Conservation (phyloP, 2,329 filamentous ascomycete genomes). For the Colletotrichum noveboracense region DNA sequence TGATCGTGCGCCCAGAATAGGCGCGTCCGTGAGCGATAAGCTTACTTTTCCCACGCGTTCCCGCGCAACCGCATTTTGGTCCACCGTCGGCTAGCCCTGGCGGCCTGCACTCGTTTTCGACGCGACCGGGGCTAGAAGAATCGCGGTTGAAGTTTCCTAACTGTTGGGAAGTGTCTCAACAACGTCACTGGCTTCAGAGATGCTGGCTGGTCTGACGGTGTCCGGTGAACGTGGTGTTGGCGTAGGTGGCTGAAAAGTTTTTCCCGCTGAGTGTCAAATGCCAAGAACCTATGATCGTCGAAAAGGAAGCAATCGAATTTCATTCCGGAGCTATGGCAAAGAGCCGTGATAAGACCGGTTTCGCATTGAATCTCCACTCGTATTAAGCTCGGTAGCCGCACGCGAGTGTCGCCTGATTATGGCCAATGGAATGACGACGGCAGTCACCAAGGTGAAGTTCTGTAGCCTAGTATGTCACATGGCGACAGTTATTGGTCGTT, state of each 20-base stretch:
- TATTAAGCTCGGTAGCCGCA: neutral
- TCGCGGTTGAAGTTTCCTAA: neutral
- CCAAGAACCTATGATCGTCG: neutral
- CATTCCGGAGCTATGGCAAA: neutral
- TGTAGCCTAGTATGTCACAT: neutral
- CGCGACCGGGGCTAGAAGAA: neutral
- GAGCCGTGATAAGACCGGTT: neutral
- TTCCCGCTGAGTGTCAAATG: neutral
- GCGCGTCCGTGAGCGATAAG: slow-evolving; percentile 1
- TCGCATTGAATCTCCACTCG: neutral
- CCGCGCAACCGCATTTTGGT: neutral
- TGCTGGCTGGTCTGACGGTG: neutral
- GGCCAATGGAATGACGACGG: neutral
- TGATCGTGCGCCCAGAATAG: neutral
- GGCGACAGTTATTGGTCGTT: neutral
- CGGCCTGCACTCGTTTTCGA: neutral
- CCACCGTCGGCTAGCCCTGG: neutral
- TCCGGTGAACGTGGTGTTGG: neutral
- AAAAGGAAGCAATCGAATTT: neutral
- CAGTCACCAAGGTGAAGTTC: neutral
- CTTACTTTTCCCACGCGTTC: neutral
- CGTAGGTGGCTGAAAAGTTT: neutral
- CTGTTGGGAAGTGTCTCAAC: neutral
- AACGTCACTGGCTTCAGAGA: neutral
- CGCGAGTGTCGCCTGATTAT: neutral